phyloP scores from a whole-genome alignment of 192 early-diverging fungal genomes.

The Funneliformis geosporum region DNA sequence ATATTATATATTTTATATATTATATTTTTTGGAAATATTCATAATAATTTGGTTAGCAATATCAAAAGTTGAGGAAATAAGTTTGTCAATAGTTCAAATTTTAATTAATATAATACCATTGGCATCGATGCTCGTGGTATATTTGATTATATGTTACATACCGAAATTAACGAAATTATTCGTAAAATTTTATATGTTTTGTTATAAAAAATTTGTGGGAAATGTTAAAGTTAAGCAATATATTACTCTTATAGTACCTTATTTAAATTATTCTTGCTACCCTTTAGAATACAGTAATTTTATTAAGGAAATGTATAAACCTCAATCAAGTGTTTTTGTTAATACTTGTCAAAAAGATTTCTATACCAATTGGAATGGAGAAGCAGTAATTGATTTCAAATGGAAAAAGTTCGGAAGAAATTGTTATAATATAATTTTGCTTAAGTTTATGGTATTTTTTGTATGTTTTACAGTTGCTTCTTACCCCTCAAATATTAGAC shows the following conservation, averaged over 20 bases:
- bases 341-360: neutral
- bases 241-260: neutral
- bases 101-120: no score
- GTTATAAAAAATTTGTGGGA: no score
- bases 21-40: no score
- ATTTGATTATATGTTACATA: no score
- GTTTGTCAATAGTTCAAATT: no score
- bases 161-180: no score
- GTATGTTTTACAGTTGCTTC: slow-evolving; percentile 3
- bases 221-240: no score
- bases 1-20: no score
- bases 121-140: no score
- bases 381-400: slow-evolving; percentile 21
- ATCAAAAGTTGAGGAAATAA: no score
- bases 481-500: neutral
- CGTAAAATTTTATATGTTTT: no score
- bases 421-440: slow-evolving; percentile 1
- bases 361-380: slow-evolving; percentile 6
- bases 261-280: neutral
- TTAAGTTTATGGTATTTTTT: neutral
- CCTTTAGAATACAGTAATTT: neutral
- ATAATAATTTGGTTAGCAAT: no score
- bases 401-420: slow-evolving; percentile 1
- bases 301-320: neutral
- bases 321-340: neutral